Evolutionary conservation across 176 grass and related monocot genomes (phyloP), one percentile per base, ranked within the genome.

Genomic region (Pontederia crassipes): DNA sequence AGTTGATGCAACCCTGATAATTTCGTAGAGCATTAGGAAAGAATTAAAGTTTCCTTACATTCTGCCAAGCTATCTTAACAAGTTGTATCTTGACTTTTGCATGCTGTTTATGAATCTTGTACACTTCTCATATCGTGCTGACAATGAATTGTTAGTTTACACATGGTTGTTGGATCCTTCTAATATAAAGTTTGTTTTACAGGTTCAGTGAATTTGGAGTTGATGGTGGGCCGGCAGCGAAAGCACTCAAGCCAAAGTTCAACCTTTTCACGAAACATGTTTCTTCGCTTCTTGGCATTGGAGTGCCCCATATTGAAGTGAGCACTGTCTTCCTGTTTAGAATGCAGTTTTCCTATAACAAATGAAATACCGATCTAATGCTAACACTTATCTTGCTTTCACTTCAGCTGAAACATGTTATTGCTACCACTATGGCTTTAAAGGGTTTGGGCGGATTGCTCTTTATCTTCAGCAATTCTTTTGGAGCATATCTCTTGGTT

Each of bases 391-490:
- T 55, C 10, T 55, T 40, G 7, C 0, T 17, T 67, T 2, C 1
- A 54, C 10, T 62, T 51, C 46, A 80, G 77, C 46, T 80, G 61
- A 74, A 68, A 62, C 61, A 80, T 68, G 26, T 72, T 49, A 55
- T 80, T 74, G 77, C 69, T 49, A 68, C 67, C 59, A 69, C 77
- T 50, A 80, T 80, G 54, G 49, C 73, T 11, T 62, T 80, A 26
- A 73, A 80, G 73, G 70, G 70, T 45, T 50, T 80, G 66, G 77
- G 77, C 24, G 77, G 77, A 28, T 20, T 80, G 2, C 53, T 80
- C 48, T 80, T 80, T 54, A 74, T 80, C 69, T 80, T 80, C 64
- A 80, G 77, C 70, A 68, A 35, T 53, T 74, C 71, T 61, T 68
- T 80, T 8, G 77, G 77, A 28, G 60, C 60, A 47, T 63, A 63